Percentiles rank a stretch among this genome's conserved stretches.
These are phyloP conservation scores for Diplodia scrobiculata DNA, from an alignment of 2,329 filamentous ascomycete species.

Conservation along the genomic window DNA sequence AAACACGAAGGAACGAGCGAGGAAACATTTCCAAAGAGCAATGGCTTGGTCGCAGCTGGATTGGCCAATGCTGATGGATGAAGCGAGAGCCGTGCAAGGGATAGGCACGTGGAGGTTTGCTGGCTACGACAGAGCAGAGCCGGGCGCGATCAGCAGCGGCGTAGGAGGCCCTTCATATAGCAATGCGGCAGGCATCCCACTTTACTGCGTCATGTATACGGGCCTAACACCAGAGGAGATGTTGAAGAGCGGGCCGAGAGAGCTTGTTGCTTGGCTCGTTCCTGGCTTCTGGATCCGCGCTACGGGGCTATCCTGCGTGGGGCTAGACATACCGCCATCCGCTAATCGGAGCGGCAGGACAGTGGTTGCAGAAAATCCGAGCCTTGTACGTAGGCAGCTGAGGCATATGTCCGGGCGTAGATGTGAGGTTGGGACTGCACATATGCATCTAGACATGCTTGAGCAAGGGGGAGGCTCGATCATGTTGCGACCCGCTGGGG, in stretches of 20 bases:
- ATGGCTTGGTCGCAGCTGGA: neutral
- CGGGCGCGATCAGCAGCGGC: neutral
- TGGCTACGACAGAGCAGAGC: neutral
- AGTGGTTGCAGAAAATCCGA: no score
- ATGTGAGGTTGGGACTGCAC: no score
- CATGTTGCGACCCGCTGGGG: no score
- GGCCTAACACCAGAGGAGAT: neutral
- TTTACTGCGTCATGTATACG: constrained; percentile 7
- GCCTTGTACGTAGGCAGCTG: no score
- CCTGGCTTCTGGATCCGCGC: constrained; percentile 6
- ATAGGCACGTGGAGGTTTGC: neutral
- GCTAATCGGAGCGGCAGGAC: neutral
- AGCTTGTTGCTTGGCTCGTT: constrained; percentile 4
- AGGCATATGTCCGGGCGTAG: no score
- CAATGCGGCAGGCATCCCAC: constrained; percentile 18
- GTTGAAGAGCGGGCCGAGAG: neutral
- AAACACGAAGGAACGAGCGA: neutral
- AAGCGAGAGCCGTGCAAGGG: neutral
- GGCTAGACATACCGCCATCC: neutral
- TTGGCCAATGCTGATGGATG: neutral
- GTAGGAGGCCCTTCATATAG: constrained; percentile 10
- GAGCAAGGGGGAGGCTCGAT: no score
- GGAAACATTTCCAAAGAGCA: neutral
- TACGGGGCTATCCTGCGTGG: constrained; percentile 11
- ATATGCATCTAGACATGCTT: no score